phyloP scores from a whole-genome alignment of 768 basidiomycete species.

The Pisolithus albus region DNA sequence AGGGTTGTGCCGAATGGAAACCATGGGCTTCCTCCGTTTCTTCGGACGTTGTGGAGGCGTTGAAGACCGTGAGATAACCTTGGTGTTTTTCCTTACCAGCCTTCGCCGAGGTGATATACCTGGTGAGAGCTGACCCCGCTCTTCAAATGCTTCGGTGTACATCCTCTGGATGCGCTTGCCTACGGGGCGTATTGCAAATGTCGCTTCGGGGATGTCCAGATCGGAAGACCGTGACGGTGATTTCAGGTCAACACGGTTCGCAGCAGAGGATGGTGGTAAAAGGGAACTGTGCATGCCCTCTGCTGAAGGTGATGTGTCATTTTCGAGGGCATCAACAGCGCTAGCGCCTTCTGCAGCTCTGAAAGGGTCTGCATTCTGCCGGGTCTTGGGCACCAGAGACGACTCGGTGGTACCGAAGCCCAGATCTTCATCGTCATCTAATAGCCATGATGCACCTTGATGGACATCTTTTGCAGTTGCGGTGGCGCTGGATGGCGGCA shows the following conservation, averaged over 20 bases:
- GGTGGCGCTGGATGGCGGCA: not conserved
- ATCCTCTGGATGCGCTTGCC: slow-evolving; percentile 26
- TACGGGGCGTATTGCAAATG: slow-evolving; percentile 41
- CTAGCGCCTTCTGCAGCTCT: slow-evolving; percentile 15
- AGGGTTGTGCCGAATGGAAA: slow-evolving; percentile 34
- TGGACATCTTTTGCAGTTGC: slow-evolving; percentile 8
- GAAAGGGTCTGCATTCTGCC: slow-evolving; percentile 1
- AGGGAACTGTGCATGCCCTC: slow-evolving; percentile 5
- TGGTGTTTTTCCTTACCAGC: slow-evolving; percentile 23
- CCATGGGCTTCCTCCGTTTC: slow-evolving; percentile 14
- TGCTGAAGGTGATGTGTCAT: slow-evolving; percentile 5
- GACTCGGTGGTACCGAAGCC: slow-evolving; percentile 48
- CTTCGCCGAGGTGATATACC: slow-evolving; percentile 24
- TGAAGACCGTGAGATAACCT: slow-evolving; percentile 13
- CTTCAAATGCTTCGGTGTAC: slow-evolving; percentile 11
- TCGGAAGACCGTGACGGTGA: slow-evolving; percentile 17
- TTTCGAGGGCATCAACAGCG: slow-evolving; percentile 14
- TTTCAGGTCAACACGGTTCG: slow-evolving; percentile 16
- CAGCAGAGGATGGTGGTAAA: slow-evolving; percentile 32
- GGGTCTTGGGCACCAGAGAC: slow-evolving; percentile 30
- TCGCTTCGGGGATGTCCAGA: slow-evolving; percentile 29
- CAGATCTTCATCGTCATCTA: slow-evolving; percentile 59
- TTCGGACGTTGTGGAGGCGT: slow-evolving; percentile 19
- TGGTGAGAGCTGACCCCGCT: slow-evolving; percentile 21
- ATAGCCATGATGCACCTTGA: slow-evolving; percentile 56